Percentiles rank a stretch among this genome's conserved stretches.
Conservation (phyloP, 106 monocot species). For the Dioscorea alata region DNA sequence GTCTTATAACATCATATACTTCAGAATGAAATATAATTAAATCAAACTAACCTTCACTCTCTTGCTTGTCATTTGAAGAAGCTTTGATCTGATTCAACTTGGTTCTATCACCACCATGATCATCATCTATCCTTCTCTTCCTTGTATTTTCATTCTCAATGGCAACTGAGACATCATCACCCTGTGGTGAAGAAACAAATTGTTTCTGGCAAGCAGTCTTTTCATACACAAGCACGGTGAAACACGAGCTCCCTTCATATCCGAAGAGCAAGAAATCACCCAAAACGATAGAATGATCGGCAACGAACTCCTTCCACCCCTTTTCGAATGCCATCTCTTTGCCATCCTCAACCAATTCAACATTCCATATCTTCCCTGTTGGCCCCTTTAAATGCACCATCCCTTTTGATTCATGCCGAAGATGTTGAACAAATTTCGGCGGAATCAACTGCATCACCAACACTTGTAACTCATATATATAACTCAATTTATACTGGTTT, state of each 20-base stretch:
- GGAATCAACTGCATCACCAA: conserved; percentile 15
- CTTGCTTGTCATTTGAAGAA: not conserved
- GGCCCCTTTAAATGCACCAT: conserved; percentile 11
- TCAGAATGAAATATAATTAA: not conserved
- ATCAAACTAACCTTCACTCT: not conserved
- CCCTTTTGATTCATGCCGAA: not conserved
- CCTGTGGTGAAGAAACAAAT: not conserved
- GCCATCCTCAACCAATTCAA: conserved; percentile 5
- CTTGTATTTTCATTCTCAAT: not conserved
- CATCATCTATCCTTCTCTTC: not conserved
- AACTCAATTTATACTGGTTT: too few relatives aligned
- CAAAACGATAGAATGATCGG: conserved; percentile 1
- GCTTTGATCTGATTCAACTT: not conserved
- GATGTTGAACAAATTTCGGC: conserved; percentile 12
- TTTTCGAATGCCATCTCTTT: conserved; percentile 1
- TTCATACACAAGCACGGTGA: conserved; percentile 21
- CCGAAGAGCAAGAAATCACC: conserved; percentile 26
- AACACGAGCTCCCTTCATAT: conserved; percentile 6
- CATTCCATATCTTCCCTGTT: conserved; percentile 12
- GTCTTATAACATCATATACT: too few relatives aligned
- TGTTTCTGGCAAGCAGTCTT: conserved; percentile 16
- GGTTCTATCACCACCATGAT: too few relatives aligned
- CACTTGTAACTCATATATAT: not conserved
- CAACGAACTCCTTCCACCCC: conserved; percentile 20
- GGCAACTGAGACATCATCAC: too few relatives aligned